Evolutionary conservation across 176 grass and related monocot species (phyloP).

Genomic region (Rhynchospora pubera): DNA sequence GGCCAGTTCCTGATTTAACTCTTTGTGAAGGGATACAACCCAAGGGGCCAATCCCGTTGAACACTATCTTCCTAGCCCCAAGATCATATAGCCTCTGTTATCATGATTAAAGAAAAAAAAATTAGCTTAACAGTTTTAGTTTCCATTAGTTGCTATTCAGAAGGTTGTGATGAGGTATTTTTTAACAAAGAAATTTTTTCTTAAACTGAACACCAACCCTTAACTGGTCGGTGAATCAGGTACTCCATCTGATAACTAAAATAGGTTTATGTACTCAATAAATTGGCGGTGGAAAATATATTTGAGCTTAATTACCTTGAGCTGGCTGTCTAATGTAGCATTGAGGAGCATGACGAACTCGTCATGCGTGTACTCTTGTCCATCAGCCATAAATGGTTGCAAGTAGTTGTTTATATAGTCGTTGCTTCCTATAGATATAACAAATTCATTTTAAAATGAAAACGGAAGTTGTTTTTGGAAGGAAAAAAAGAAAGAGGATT

Average conservation of each 20-base stretch:
- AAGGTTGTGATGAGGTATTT: background rate
- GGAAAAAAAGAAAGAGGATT: too few species aligned
- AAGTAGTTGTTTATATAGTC: slow-evolving; percentile 99
- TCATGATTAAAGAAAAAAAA: background rate
- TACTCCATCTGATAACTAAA: background rate
- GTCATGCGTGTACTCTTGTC: slow-evolving; percentile 58
- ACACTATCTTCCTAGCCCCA: slow-evolving; percentile 68
- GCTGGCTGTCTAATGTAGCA: slow-evolving; percentile 45
- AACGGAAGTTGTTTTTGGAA: background rate
- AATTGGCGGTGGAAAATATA: background rate
- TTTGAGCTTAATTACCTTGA: slow-evolving; percentile 37
- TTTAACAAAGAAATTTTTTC: background rate
- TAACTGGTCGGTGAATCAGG: background rate
- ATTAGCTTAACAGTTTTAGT: background rate
- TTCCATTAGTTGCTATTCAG: background rate
- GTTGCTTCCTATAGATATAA: slow-evolving; percentile 66
- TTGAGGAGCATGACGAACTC: slow-evolving; percentile 74
- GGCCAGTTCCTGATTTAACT: slow-evolving; percentile 42
- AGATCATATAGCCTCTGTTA: slow-evolving; percentile 59
- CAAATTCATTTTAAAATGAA: background rate
- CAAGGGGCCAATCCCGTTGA: slow-evolving; percentile 67
- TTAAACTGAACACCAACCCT: background rate
- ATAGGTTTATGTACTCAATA: background rate
- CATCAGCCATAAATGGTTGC: slow-evolving; percentile 82
- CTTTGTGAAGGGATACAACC: slow-evolving; percentile 95